Conservation (phyloP, 1,284 basidiomycete species). For the Cryptococcus sp. region DNA sequence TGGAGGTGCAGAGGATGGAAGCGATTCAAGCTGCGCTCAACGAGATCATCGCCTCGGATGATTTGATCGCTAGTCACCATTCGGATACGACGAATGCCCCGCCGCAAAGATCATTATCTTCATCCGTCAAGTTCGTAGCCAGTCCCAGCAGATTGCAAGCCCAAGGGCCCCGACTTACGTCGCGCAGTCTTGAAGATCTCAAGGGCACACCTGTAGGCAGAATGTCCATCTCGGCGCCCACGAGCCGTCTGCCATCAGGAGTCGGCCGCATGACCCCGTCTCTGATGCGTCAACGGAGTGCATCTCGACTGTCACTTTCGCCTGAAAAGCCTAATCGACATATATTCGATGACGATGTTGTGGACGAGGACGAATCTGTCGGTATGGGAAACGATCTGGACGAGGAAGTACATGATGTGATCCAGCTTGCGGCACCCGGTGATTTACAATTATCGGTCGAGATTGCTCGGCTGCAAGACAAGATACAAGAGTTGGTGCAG, state of each 20-base stretch:
- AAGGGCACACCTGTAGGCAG: conserved; percentile 1
- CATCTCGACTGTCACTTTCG: conserved; percentile 7
- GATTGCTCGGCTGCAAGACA: conserved; percentile 71
- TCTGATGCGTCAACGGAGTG: conserved; percentile 3
- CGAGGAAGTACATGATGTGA: conserved; percentile 53
- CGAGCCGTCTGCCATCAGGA: conserved; percentile 14
- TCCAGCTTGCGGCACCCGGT: conserved; percentile 75
- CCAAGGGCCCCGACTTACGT: conserved; percentile 20
- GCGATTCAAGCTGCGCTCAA: conserved; percentile 91
- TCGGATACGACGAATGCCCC: neutral
- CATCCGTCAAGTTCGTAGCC: conserved; percentile 28
- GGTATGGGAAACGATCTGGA: conserved; percentile 52
- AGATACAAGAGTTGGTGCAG: conserved; percentile 71
- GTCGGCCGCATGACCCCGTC: neutral
- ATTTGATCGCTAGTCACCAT: conserved; percentile 53
- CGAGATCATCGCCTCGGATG: conserved; percentile 84
- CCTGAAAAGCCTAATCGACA: conserved; percentile 19
- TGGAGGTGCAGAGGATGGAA: conserved; percentile 77
- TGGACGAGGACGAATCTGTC: conserved; percentile 54
- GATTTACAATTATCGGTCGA: conserved; percentile 82
- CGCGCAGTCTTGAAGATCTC: conserved; percentile 43
- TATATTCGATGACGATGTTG: conserved; percentile 50
- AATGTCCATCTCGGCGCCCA: conserved; percentile 11
- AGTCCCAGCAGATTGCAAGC: conserved; percentile 3
- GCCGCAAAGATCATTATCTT: conserved; percentile 18